Conservation (phyloP, 1,139 yeast genomes). For the Kodamaea ohmeri region DNA sequence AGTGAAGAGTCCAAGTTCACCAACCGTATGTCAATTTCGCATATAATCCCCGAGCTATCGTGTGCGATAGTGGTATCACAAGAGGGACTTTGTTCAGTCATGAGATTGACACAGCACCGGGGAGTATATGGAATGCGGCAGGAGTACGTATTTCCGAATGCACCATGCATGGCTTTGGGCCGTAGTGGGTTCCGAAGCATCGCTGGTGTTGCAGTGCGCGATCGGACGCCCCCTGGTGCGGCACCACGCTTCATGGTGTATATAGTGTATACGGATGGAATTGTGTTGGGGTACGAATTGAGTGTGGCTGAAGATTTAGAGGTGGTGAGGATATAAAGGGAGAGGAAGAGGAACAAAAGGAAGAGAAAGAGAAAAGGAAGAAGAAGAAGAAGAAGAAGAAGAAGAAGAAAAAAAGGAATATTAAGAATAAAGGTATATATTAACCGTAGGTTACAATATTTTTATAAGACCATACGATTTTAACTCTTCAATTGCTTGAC, state of each 20-base stretch:
- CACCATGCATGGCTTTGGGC: conserved; percentile 26
- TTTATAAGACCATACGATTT: too few species aligned
- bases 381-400: too few species aligned
- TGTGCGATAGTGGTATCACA: conserved; percentile 56
- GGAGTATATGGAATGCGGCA: conserved; percentile 62
- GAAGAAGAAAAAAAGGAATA: too few species aligned
- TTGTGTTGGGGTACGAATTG: conserved; percentile 26
- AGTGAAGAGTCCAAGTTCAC: conserved; percentile 40
- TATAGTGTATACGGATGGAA: conserved; percentile 34
- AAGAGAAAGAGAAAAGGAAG: too few species aligned
- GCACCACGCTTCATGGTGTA: conserved; percentile 27
- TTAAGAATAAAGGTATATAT: too few species aligned
- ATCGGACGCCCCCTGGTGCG: conserved; percentile 19
- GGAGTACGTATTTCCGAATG: conserved; percentile 54
- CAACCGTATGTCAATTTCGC: conserved; percentile 53
- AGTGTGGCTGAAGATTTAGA: conserved; percentile 3
- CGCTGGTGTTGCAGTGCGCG: conserved; percentile 29
- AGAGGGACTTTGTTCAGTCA: conserved; percentile 55
- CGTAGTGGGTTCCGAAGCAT: conserved; percentile 32
- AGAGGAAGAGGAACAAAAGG: too few species aligned
- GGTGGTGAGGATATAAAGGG: too few species aligned
- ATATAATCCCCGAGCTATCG: conserved; percentile 52
- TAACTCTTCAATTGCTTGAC: too few species aligned
- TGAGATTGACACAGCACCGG: conserved; percentile 54
- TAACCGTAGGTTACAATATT: too few species aligned